Conservation (phyloP, 805 yeast genomes). For the Zygosaccharomyces pseudorouxii region DNA sequence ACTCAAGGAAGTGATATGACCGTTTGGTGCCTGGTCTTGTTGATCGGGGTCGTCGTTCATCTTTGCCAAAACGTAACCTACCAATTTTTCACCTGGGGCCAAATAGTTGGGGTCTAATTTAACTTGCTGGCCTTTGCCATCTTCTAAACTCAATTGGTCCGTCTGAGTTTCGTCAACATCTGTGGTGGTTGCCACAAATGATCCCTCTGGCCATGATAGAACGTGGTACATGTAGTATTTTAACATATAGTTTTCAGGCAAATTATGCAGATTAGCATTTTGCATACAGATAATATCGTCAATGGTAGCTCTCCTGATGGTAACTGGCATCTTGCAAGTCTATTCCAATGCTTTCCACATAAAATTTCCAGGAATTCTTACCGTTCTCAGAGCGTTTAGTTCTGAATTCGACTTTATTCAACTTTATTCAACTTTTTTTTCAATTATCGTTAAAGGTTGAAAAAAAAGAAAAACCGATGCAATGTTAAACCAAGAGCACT, state of each 20-base stretch:
- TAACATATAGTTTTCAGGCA: constrained; percentile 91
- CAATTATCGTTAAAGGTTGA: neutral
- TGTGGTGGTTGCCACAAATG: constrained; percentile 87
- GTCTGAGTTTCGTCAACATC: constrained; percentile 38
- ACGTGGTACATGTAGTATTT: constrained; percentile 93
- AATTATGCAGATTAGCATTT: constrained; percentile 82
- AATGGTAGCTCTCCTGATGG: constrained; percentile 82
- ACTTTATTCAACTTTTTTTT: neutral
- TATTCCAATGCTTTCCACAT: neutral
- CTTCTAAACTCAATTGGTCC: constrained; percentile 24
- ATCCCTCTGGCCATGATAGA: constrained; percentile 95
- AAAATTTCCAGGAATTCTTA: neutral
- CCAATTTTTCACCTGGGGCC: constrained; percentile 66
- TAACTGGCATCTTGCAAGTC: constrained; percentile 58
- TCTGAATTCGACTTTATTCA: neutral
- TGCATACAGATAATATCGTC: constrained; percentile 92
- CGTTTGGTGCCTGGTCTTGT: constrained; percentile 71
- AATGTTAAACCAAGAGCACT: neutral
- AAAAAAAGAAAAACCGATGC: constrained; percentile 1
- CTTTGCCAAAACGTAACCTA: constrained; percentile 94
- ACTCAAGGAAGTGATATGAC: constrained; percentile 89
- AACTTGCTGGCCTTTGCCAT: constrained; percentile 22
- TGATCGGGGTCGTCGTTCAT: constrained; percentile 92
- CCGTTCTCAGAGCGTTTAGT: neutral
- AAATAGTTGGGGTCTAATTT: constrained; percentile 65